Percentiles rank a stretch among this genome's conserved stretches.
These are phyloP conservation scores for Botryotinia calthae DNA, from an alignment of 2,329 filamentous ascomycete species.

Conservation along the genomic window DNA sequence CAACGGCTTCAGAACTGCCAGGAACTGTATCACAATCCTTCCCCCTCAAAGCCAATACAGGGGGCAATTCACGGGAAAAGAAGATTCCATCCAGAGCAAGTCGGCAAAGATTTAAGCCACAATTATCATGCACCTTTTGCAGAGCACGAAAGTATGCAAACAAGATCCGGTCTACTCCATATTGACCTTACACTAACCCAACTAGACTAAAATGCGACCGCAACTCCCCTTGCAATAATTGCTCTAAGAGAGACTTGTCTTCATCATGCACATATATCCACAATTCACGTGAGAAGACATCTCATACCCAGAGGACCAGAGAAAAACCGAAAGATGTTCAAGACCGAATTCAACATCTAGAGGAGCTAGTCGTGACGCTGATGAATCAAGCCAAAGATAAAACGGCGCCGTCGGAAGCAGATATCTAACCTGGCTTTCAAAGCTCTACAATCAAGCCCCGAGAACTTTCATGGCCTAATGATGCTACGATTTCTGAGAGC, in stretches of 20 bases:
- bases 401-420: background rate
- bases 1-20: background rate
- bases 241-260: slow-evolving; percentile 48
- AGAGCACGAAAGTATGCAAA: slow-evolving; percentile 32
- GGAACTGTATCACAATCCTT: background rate
- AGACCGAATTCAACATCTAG: slow-evolving; percentile 52
- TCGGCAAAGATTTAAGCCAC: slow-evolving; percentile 32
- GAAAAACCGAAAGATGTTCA: slow-evolving; percentile 48
- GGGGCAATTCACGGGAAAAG: background rate
- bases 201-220: slow-evolving; percentile 51
- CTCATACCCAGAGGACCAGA: slow-evolving; percentile 22
- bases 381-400: slow-evolving; percentile 38
- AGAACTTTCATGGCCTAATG: background rate
- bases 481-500: slow-evolving; percentile 20
- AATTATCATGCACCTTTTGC: slow-evolving; percentile 35
- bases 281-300: slow-evolving; percentile 39
- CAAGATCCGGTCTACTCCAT: background rate
- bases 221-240: slow-evolving; percentile 51
- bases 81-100: slow-evolving; percentile 13
- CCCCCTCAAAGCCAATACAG: background rate
- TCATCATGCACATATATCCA: slow-evolving; percentile 51
- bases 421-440: background rate
- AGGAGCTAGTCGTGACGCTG: slow-evolving; percentile 55
- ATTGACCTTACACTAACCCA: background rate
- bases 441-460: background rate